Base-by-base conservation (phyloP, 208 protist species). In the Balamuthia mandrillaris region DNA sequence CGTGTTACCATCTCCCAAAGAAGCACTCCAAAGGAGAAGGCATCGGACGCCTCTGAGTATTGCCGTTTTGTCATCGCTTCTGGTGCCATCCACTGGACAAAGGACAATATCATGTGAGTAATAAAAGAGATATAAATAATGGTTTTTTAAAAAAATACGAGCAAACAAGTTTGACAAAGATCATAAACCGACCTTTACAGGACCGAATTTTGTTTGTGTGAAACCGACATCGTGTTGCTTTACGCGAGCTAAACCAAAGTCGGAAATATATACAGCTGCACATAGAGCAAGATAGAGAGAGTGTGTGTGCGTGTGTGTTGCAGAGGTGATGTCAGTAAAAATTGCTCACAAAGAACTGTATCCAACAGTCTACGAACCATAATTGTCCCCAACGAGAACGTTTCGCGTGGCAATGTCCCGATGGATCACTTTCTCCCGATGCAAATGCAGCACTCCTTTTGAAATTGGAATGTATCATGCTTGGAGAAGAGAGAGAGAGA, bases 1-100 rank as follows among this genome's bases (percentile, higher is more conserved):
- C 77, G 77, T 29, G 31, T 56, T 35, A 83, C n/a, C 77, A 83
- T 83, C 35, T 83, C 77, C 77, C 75, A 83, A 2, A 83, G 56
- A 0, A 83, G 0, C 3, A 83, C 75, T n/a, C 75, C 75, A 49
- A 83, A 83, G 24, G 75, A 83, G 54, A 66, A 83, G 24, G 35
- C 47, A n/a, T 83, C 75, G 16, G 52, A 68, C 3, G 27, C 29
- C 35, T 65, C 52, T 1, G 52, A 42, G 54, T 83, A 83, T 9
- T 83, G 29, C 5, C 52, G 27, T 2, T 12, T 41, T 24, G 37
- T 16, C 10, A 81, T 3, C 2, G 72, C 72, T 27, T 81, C 72
- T 14, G 72, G 72, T 12, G 72, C 72, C 72, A 81, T 81, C 72
- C 72, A 81, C 70, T 79, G 14, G 14, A 35, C n/a, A n/a, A n/a